Base-by-base conservation (phyloP, 768 basidiomycete species). In the Lactifluus subvellereus region DNA sequence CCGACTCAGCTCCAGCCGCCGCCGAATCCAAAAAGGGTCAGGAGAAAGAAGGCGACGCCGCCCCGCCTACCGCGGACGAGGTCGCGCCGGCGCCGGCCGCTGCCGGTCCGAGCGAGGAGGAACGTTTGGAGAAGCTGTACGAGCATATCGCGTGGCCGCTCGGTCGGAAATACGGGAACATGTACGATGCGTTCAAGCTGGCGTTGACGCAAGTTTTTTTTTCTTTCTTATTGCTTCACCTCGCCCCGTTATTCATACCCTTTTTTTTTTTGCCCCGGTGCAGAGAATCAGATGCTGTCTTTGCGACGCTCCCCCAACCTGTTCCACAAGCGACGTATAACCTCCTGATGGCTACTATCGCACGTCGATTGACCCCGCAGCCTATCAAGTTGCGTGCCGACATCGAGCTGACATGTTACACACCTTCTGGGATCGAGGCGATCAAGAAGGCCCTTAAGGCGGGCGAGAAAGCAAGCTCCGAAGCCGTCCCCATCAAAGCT, bases 331-430 rank as follows among this genome's bases (percentile, higher is more conserved):
- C 83, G 0, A 87, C 87, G 1, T 77, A 85, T 35, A 74, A 79
- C 4, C 79, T 89, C 48, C 82, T 98, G 20, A 83, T 82, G 65
- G 75, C 82, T 59, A 96, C 93, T 22, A 97, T 99, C 71, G 94
- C 95, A 7, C 88, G 94, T 49, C 88, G 97, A 13, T 80, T 98
- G 43, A 99, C 97, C 0, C 97, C 97, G 1, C 97, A 99, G 74
- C 94, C 97, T 6, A 95, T 99, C 80, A 99, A 98, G 77, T 84
- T 99, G 45, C 92, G 97, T 69, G 94, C 97, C 4, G 97, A 99
- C 75, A 91, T 99, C 70, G 94, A 98, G 76, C 77, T 99, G 50
- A 97, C 94, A 45, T 98, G 96, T 75, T 99, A 97, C 74, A 88
- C 89, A 1, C 94, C 94, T 38, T 85, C 91, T 6, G 96, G 97